These are phyloP conservation scores for Sporobolomyces roseus DNA, from an alignment of 768 basidiomycete species.

Conservation along the genomic window DNA sequence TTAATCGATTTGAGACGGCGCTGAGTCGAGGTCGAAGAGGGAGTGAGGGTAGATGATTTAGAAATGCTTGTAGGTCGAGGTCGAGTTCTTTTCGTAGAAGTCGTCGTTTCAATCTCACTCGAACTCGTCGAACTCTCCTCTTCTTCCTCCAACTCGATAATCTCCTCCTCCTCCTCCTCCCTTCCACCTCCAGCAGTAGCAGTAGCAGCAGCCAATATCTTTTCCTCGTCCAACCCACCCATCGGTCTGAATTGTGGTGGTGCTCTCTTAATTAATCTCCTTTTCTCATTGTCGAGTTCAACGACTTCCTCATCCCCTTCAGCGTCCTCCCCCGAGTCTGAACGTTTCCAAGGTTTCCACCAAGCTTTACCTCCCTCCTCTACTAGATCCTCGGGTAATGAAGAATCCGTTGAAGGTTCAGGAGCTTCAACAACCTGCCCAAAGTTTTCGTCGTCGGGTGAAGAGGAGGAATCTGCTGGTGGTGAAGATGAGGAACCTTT, in stretches of 20 bases:
- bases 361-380: neutral
- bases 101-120: no score
- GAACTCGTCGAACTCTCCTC: neutral
- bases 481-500: no score
- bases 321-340: neutral
- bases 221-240: neutral
- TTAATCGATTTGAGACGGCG: neutral
- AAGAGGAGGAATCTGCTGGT: no score
- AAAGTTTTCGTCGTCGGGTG: no score
- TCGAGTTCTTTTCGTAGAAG: no score
- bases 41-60: neutral
- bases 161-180: no score
- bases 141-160: neutral
- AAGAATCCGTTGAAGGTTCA: no score
- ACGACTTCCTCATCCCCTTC: no score
- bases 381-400: no score
- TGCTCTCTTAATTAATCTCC: neutral
- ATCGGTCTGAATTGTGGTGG: conserved; percentile 10
- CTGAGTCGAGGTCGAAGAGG: neutral
- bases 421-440: no score
- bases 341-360: conserved; percentile 15
- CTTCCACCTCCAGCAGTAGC: no score
- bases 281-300: neutral
- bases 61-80: neutral
- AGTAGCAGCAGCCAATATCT: neutral